Percentiles rank a stretch among this genome's conserved stretches.
These are phyloP conservation scores for Suillus placidus DNA, from an alignment of 768 basidiomycete genomes.

Conservation along the genomic window DNA sequence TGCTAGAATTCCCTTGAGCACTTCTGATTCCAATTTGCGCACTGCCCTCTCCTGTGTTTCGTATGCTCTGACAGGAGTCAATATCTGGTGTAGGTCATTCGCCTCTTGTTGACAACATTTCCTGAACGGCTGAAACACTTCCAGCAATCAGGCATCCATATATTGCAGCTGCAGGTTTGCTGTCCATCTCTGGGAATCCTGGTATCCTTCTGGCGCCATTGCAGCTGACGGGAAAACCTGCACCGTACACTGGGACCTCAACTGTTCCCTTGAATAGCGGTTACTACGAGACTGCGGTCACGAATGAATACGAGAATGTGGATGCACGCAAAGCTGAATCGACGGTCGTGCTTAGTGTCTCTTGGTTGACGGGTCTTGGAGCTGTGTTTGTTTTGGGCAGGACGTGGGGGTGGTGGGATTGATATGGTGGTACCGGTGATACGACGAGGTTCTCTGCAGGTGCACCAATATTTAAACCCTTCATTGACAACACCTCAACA, in stretches of 20 bases:
- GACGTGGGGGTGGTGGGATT: slow-evolving; percentile 9
- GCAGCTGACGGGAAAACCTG: neutral
- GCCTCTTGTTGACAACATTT: neutral
- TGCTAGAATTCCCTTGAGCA: neutral
- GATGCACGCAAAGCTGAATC: neutral
- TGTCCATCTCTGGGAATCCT: neutral
- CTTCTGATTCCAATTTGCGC: neutral
- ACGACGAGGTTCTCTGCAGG: neutral
- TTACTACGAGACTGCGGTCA: neutral
- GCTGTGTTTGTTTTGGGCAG: slow-evolving; percentile 11
- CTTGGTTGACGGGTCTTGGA: neutral
- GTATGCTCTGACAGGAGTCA: neutral
- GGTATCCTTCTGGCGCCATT: neutral
- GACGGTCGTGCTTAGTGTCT: neutral
- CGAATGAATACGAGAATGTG: neutral
- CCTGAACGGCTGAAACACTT: neutral
- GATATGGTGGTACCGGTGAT: neutral
- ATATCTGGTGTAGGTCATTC: neutral
- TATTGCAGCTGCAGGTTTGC: neutral
- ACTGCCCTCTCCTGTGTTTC: neutral
- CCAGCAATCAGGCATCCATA: slow-evolving; percentile 8
- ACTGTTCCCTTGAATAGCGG: neutral
- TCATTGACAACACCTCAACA: neutral
- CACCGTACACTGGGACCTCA: neutral
- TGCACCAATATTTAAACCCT: neutral